Base-by-base conservation (phyloP, 208 protist species). In the Tritrichomonas foetus region DNA sequence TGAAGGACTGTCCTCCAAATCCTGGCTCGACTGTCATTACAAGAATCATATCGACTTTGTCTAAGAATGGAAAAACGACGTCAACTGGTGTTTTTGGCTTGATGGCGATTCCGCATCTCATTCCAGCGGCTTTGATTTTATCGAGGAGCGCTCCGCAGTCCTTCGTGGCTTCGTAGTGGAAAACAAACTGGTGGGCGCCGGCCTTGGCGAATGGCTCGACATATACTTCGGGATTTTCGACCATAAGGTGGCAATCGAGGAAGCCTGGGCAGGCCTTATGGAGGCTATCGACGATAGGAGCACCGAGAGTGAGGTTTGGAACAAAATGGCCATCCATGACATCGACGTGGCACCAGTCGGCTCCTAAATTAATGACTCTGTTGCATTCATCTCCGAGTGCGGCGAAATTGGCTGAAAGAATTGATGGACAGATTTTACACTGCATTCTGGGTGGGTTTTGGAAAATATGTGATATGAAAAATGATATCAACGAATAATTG, bases 11-110 rank as follows among this genome's bases (percentile, higher is more conserved):
- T 33, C 99, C 99, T 55, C 99, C 99, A 94, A 99, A 99, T 66
- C 99, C 99, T 30, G 99, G 99, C 95, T 99, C 98, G 33, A 99
- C 98, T 3, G 98, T 99, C 98, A 99, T 99, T 49, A 99, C 96
- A 47, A 99, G 97, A 33, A 99, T 96, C 96, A 99, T 98, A 95
- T 99, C 98, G 14, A 99, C 95, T 27, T 95, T 44, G 20, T 96
- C 95, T 11, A 96, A 1, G 53, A 82, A 82, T 41, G 50, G 75
- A 22, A 93, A n/a, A 97, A 96, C 66, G 95, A 94, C 2, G 93
- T 94, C 5, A 96, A 96, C n/a, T 25, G 93, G 93, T 9, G 96
- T 97, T 44, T 94, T 94, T 66, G 96, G 96, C 95, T 99, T 99
- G 33, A 99, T 94, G 33, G 98, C 96, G n/a, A 99, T 95, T 3